Evolutionary conservation across 1,139 yeast species (phyloP).

Genomic region (Hyphopichia fennica): DNA sequence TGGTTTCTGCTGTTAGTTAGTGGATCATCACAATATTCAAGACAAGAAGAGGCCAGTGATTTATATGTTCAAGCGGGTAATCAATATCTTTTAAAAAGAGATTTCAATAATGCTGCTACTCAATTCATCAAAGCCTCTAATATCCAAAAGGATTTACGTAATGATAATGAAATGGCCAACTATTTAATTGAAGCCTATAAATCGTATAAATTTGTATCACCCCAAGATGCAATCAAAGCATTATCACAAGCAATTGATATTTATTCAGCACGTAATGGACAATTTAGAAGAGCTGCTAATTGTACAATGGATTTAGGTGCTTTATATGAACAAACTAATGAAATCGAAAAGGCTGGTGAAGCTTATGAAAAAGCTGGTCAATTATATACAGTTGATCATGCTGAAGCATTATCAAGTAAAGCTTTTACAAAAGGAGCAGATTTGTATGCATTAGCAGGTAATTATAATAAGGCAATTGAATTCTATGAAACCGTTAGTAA

Average conservation of each 20-base stretch:
- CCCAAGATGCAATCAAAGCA: conserved; percentile 77
- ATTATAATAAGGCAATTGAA: conserved; percentile 72
- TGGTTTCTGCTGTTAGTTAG: conserved; percentile 74
- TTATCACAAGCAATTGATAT: conserved; percentile 76
- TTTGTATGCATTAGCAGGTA: conserved; percentile 71
- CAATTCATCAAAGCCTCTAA: conserved; percentile 86
- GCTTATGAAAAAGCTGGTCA: conserved; percentile 95
- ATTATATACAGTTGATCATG: conserved; percentile 92
- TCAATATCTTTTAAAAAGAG: conserved; percentile 73
- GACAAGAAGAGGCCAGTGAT: conserved; percentile 91
- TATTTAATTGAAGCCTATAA: conserved; percentile 90
- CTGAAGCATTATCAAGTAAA: conserved; percentile 87
- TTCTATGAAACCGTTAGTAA: conserved; percentile 76
- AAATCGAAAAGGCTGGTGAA: conserved; percentile 64
- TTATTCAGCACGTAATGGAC: conserved; percentile 82
- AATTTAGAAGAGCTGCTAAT: conserved; percentile 94
- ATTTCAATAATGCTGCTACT: conserved; percentile 71
- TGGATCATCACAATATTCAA: conserved; percentile 64
- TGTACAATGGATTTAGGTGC: conserved; percentile 90
- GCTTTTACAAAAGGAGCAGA: conserved; percentile 91
- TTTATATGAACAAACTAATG: conserved; percentile 73
- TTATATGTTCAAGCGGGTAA: conserved; percentile 90
- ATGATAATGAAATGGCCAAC: conserved; percentile 90
- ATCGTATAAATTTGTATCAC: conserved; percentile 71
- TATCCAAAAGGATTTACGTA: conserved; percentile 70